Evolutionary conservation across 2,329 filamentous ascomycete species (phyloP), one percentile per base, ranked within the genome.

Genomic region (Dothistroma pini): DNA sequence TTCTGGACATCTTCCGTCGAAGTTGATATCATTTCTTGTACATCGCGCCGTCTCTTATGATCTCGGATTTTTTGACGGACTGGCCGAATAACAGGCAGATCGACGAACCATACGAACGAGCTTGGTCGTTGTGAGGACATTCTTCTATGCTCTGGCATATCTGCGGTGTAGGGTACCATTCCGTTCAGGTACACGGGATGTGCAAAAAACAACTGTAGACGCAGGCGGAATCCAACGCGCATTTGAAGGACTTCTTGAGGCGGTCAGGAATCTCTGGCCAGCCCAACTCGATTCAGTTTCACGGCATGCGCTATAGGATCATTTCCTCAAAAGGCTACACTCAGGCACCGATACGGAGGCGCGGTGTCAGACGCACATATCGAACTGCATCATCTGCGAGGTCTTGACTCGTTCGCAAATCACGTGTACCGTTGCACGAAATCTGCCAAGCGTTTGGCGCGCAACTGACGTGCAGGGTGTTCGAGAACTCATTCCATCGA

Each of bases 21-120:
- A 54, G 48, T 32, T 34, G 56, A 52, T 51, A 58, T 48, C 56
- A 61, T 32, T 41, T 61, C 56, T 25, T 58, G 34, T 54, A 61
- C 44, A 56, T 61, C 34, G 41, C 58, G 41, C 56, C 59, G 21
- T 38, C 59, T 29, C 25, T 61, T 25, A 11, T 61, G 29, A 50
- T 38, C 25, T 56, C 50, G 31, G 55, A 58, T 34, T 32, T 35
- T 35, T 7, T 58, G 50, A 55, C 58, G 59, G 14, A 56, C 38
- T 56, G 59, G 59, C 49, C 59, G 25, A 38, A 58, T 25, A 31
- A 61, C 12, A 52, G 56, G 59, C 56, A 25, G 52, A 19, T 52
- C 22, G 38, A 29, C n/a, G 31, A 31, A 22, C 25, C n/a, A 25
- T 31, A 48, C 31, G n/a, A 52, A 10, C 12, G 22, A 25, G 41